Evolutionary conservation across 352 stramenopile species (phyloP).

Genomic region (Globisporangium cystogenes): DNA sequence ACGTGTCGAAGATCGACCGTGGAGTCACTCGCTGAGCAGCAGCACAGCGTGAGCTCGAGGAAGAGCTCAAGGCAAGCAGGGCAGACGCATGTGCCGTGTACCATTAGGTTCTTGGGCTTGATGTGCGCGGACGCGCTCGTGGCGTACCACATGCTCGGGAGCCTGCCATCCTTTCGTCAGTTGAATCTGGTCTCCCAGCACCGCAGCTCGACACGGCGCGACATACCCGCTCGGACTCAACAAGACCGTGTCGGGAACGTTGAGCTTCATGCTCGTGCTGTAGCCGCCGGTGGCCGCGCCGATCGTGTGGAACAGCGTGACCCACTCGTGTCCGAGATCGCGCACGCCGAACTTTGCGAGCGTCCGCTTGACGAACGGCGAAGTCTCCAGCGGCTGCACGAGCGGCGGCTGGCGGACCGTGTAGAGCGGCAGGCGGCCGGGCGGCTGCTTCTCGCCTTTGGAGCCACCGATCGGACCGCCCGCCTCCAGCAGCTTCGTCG

Average conservation of each 20-base stretch:
- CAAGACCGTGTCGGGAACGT: constrained; percentile 54
- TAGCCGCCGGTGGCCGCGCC: constrained; percentile 17
- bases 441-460: background rate
- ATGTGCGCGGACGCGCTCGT: constrained; percentile 38
- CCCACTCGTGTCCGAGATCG: constrained; percentile 56
- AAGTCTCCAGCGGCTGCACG: constrained; percentile 40
- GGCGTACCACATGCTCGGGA: constrained; percentile 56
- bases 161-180: constrained; percentile 14
- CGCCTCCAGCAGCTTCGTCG: constrained; percentile 4
- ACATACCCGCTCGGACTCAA: constrained; percentile 46
- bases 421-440: constrained; percentile 33
- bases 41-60: background rate
- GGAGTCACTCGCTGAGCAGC: constrained; percentile 29
- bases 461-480: too few relatives aligned
- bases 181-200: too few relatives aligned
- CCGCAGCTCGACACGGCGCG: background rate
- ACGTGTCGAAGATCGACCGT: constrained; percentile 29
- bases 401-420: constrained; percentile 36
- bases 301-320: constrained; percentile 50
- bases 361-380: constrained; percentile 29
- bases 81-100: constrained; percentile 6
- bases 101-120: constrained; percentile 32
- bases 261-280: constrained; percentile 34
- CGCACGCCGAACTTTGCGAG: constrained; percentile 17
- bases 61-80: background rate